Evolutionary conservation across 768 basidiomycete genomes (phyloP), one percentile per base, ranked within the genome.

Genomic region (Kwoniella dejecticola): DNA sequence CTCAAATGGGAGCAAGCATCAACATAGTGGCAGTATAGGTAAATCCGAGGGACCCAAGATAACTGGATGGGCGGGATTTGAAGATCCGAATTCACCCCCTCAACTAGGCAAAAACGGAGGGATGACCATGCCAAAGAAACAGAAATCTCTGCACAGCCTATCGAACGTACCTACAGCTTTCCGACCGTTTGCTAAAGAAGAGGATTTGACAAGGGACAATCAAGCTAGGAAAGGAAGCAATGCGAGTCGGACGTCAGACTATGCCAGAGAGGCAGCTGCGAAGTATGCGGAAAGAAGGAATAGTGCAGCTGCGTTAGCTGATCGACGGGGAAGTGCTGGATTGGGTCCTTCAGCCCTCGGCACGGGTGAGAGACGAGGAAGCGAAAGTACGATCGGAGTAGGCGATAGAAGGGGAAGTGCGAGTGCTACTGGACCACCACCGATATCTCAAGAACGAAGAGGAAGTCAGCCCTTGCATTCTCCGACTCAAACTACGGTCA

Each of bases 41-140:
- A 46, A 26, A 31, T 50, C 58, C 4, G 58, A 45, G 23, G 50
- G 50, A 12, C 50, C 52, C 7, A 52, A 36, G 15, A 50, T 60
- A 19, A 50, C 33, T 29, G 58, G 58, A 21, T 60, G 36, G 40
- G 58, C 48, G 31, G 58, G 58, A 27, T 50, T 50, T 31, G 58
- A 60, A 52, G 58, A 60, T 44, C 48, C 48, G 15, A 49, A 30
- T 45, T 47, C 56, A 13, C 56, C 30, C 12, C 56, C 56, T 26
- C 45, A 57, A 40, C 33, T 50, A 33, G 48, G 29, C 24, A 17
- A n/a, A 27, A 24, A 24, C 13, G 42, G 42, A 19, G 41, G 27
- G 6, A 56, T 42, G 27, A 36, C 36, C 17, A 47, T 57, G 45
- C 46, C 56, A n/a, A 45, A 46, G 24, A 57, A 57, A 36, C 56